Base-by-base conservation (phyloP, 2,329 filamentous ascomycete genomes). In the Pestalotiopsis fici region DNA sequence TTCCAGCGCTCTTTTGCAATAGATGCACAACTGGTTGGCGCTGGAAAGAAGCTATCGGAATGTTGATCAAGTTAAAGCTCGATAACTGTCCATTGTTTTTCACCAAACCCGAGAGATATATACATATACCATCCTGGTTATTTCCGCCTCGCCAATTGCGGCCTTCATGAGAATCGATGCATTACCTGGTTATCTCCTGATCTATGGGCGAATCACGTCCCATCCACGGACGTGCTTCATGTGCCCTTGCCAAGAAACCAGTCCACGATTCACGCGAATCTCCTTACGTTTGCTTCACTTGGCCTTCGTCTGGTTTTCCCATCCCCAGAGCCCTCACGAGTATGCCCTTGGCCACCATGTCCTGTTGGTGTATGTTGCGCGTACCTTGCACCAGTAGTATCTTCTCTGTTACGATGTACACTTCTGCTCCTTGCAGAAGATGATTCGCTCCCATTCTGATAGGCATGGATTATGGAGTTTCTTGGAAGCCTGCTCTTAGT, bases 331-430 rank as follows among this genome's bases (percentile, higher is more conserved):
- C 65, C 47, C 27, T 64, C 55, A 4, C 67, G 59, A 3, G 56
- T 57, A 57, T 68, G 67, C 5, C 50, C 55, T 25, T 50, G 27
- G 21, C 64, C 31, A 47, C 62, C 39, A 50, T 43, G 31, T 13
- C 37, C 47, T 35, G 54, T 65, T 39, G 67, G 56, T 15, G 59
- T 55, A 21, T 31, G 31, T 31, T 57, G 59, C 35, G 60, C 27
- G n/a, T 68, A 66, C 21, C 67, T 60, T 28, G 55, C 28, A 6
- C 60, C 65, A 11, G 21, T 57, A 13, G 13, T 55, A 47, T 68
- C 66, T 27, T 68, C 67, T 55, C 66, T 68, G 47, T 68, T 68
- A 37, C 67, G 66, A 25, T 64, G 59, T 18, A 66, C 35, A 43
- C 67, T 68, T 7, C 56, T 27, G 25, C 59, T 47, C 37, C 65